Percentiles rank a stretch among this genome's conserved stretches.
phyloP scores from a whole-genome alignment of 176 grass and related monocot genomes.

The Eleusine coracana region DNA sequence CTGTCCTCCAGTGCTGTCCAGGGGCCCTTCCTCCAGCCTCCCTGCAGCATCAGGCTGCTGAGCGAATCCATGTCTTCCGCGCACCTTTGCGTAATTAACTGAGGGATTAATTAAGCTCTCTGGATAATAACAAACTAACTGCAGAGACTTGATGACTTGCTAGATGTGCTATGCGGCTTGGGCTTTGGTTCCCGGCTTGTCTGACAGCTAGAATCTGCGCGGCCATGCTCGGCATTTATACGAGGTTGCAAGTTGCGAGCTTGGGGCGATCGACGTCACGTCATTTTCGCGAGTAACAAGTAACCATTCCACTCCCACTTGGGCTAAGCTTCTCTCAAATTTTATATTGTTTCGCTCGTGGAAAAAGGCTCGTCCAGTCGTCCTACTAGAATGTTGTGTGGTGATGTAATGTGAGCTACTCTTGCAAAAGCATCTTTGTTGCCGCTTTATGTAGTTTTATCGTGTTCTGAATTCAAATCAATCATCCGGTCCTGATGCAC shows the following conservation, averaged over 20 bases:
- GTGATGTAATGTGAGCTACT: conserved; percentile 27
- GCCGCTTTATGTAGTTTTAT: conserved; percentile 28
- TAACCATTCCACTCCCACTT: conserved; percentile 63
- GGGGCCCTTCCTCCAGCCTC: conserved; percentile 78
- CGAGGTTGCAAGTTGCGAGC: conserved; percentile 25
- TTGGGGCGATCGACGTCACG: conserved; percentile 41
- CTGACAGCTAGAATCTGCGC: conserved; percentile 63
- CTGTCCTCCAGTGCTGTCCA: conserved; percentile 91
- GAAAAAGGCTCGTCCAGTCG: not conserved
- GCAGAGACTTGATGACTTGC: not conserved
- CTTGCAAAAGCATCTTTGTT: conserved; percentile 39
- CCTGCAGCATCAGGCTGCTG: conserved; percentile 50
- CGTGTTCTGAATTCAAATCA: conserved; percentile 22
- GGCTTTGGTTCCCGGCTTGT: conserved; percentile 50
- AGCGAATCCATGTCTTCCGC: conserved; percentile 21
- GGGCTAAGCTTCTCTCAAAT: conserved; percentile 16
- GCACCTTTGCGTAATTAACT: not conserved
- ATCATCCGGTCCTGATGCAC: conserved; percentile 23
- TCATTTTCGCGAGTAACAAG: conserved; percentile 36
- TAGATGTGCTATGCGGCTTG: not conserved
- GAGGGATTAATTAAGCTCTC: not conserved
- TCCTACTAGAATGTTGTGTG: conserved; percentile 56
- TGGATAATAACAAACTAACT: not conserved
- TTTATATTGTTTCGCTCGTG: conserved; percentile 16
- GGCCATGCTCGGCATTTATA: conserved; percentile 61